A percentile compares a stretch with the other conserved stretches of the same genome.
These are phyloP conservation scores for Dendrostoma leiphaemia DNA, from an alignment of 2,329 filamentous ascomycete genomes.

Conservation along the genomic window DNA sequence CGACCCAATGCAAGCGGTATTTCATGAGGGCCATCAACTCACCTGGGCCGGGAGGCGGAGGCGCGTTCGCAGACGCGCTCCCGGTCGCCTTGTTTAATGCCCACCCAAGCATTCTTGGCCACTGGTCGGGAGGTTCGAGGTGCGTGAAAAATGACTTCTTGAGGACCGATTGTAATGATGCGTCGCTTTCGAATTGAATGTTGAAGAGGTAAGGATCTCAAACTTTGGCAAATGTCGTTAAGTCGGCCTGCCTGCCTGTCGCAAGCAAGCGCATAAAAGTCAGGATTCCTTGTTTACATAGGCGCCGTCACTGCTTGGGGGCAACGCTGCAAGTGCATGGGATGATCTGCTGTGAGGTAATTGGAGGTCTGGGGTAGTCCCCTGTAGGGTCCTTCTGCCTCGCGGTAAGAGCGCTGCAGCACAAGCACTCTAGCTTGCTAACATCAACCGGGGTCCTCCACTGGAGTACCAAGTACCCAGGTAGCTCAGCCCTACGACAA, in stretches of 20 bases:
- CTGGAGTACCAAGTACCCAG: neutral
- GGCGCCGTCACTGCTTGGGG: too few species aligned
- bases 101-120: constrained; percentile 55
- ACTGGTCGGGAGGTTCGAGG: neutral
- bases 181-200: constrained; percentile 18
- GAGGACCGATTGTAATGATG: constrained; percentile 11
- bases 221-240: neutral
- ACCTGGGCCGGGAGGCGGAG: constrained; percentile 26
- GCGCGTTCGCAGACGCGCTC: constrained; percentile 21
- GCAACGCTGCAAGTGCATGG: constrained; percentile 9
- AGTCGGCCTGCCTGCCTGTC: neutral
- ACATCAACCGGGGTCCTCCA: neutral
- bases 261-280: neutral
- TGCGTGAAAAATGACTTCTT: neutral
- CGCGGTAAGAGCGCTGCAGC: neutral
- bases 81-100: constrained; percentile 47
- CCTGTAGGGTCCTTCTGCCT: constrained; percentile 4
- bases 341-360: too few species aligned
- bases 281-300: constrained; percentile 13
- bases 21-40: neutral
- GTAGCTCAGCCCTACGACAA: constrained; percentile 14
- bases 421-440: neutral
- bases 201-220: constrained; percentile 22
- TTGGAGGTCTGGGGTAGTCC: too few species aligned
- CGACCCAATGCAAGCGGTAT: neutral